Conservation (phyloP, 257 asterid species). For the Vinca minor region DNA sequence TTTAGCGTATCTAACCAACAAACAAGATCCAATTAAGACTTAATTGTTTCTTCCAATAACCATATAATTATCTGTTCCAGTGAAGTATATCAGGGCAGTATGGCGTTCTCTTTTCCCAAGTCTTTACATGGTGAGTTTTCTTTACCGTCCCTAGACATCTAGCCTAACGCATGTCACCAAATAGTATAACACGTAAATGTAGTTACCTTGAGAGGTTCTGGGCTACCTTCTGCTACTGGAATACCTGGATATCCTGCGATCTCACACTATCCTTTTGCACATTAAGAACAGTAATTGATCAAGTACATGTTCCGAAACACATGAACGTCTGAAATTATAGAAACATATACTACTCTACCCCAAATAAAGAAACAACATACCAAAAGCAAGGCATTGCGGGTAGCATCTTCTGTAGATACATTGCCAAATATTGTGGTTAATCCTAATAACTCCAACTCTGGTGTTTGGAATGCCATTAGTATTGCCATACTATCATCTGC, state of each 20-base stretch:
- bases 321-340: constrained; percentile 7
- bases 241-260: constrained; percentile 79
- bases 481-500: constrained; percentile 92
- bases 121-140: not conserved
- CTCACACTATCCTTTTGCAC: constrained; percentile 99
- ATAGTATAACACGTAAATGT: not conserved
- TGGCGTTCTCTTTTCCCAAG: not conserved
- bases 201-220: constrained; percentile 75
- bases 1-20: not conserved
- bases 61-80: not conserved
- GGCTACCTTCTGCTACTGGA: constrained; percentile 91
- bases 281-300: constrained; percentile 38
- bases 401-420: constrained; percentile 68
- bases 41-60: not conserved
- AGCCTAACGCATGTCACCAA: no score
- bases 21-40: not conserved
- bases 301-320: constrained; percentile 25
- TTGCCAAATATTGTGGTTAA: constrained; percentile 89
- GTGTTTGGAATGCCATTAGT: constrained; percentile 88
- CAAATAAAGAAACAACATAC: constrained; percentile 40
- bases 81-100: not conserved
- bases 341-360: constrained; percentile 1
- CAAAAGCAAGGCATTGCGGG: constrained; percentile 82
- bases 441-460: constrained; percentile 72
- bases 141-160: not conserved